Percentiles rank a stretch among this genome's conserved stretches.
These are phyloP conservation scores for Tilletiopsis washingtonensis DNA, from an alignment of 1,284 basidiomycete genomes.

Conservation along the genomic window DNA sequence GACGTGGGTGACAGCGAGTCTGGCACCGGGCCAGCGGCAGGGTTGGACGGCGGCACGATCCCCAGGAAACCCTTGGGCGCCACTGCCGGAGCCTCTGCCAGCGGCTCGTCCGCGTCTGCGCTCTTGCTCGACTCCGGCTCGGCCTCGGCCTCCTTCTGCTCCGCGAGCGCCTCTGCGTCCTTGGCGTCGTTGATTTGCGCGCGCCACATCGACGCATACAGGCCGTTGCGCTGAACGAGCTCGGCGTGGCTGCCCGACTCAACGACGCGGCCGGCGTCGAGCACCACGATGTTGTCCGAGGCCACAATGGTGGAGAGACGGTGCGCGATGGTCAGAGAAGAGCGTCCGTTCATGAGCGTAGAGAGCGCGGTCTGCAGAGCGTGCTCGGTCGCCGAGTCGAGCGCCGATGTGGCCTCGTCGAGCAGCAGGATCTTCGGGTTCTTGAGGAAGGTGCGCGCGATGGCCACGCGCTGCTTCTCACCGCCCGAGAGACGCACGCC, in stretches of 20 bases:
- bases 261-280: constrained; percentile 14
- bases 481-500: constrained; percentile 61
- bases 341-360: constrained; percentile 43
- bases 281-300: constrained; percentile 38
- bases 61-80: constrained; percentile 11
- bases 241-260: constrained; percentile 41
- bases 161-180: constrained; percentile 9
- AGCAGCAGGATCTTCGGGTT: constrained; percentile 73
- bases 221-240: constrained; percentile 27
- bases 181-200: constrained; percentile 46
- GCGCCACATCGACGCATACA: constrained; percentile 40
- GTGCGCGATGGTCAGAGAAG: constrained; percentile 44
- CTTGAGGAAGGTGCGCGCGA: constrained; percentile 77
- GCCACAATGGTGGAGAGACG: constrained; percentile 46
- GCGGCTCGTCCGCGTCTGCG: not conserved
- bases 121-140: not conserved
- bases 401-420: constrained; percentile 66
- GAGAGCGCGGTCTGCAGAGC: constrained; percentile 38
- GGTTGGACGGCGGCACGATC: constrained; percentile 16
- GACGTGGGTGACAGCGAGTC: not conserved
- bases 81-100: constrained; percentile 1
- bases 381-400: constrained; percentile 43
- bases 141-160: not conserved
- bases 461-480: constrained; percentile 76
- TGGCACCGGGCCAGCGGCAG: constrained; percentile 7